A percentile compares a stretch with the other conserved stretches of the same genome.
phyloP scores from a whole-genome alignment of 768 basidiomycete species.

The Xerocomus brunneocitrinus region DNA sequence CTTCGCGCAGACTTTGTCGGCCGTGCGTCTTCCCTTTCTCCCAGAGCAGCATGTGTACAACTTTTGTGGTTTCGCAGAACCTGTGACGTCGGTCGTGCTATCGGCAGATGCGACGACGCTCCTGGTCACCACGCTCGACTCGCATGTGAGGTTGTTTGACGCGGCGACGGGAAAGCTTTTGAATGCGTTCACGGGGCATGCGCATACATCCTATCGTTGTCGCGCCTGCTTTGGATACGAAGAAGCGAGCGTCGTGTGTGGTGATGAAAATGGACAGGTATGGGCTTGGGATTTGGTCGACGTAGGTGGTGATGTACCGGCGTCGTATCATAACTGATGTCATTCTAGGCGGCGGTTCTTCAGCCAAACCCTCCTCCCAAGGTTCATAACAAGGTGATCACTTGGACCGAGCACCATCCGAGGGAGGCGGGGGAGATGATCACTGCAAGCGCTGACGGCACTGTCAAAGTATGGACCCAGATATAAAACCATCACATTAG shows the following conservation, averaged over 20 bases:
- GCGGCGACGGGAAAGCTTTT: conserved; percentile 74
- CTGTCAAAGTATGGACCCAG: conserved; percentile 82
- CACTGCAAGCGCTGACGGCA: conserved; percentile 88
- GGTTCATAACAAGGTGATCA: conserved; percentile 79
- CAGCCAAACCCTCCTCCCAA: conserved; percentile 71
- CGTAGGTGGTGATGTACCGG: conserved; percentile 41
- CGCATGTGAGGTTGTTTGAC: conserved; percentile 83
- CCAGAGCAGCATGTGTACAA: background rate
- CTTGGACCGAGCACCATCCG: conserved; percentile 91
- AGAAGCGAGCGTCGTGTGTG: conserved; percentile 78
- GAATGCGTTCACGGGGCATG: conserved; percentile 79
- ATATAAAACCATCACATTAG: conserved; percentile 21
- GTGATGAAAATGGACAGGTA: conserved; percentile 85
- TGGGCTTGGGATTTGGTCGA: conserved; percentile 95
- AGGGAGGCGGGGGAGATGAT: conserved; percentile 76
- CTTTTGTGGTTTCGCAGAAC: conserved; percentile 45
- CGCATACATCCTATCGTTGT: conserved; percentile 69
- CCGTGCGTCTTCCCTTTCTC: conserved; percentile 47
- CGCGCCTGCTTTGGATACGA: conserved; percentile 79
- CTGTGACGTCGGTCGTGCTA: conserved; percentile 78
- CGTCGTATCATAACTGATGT: conserved; percentile 2
- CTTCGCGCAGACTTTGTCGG: conserved; percentile 87
- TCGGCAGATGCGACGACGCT: conserved; percentile 78
- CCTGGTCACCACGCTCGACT: conserved; percentile 80
- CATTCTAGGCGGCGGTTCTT: conserved; percentile 60